phyloP scores from a whole-genome alignment of 176 grass and related monocot genomes.

The Leersia perrieri region DNA sequence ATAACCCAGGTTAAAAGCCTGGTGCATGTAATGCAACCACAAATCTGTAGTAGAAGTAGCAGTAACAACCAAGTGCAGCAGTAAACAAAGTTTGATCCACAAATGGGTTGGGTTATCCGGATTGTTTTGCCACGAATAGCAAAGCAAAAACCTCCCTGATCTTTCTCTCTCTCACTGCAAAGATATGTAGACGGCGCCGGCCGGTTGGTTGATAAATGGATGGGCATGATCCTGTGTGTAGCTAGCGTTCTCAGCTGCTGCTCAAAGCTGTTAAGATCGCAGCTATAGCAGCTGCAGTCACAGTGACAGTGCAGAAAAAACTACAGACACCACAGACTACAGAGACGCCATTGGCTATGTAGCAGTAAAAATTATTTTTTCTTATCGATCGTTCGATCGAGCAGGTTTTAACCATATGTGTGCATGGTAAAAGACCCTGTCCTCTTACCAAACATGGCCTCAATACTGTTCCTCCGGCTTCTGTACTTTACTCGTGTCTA shows the following conservation, averaged over 20 bases:
- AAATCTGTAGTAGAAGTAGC: too few relatives aligned
- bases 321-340: neutral
- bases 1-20: neutral
- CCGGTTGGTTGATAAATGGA: constrained; percentile 27
- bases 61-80: neutral
- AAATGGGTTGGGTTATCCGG: constrained; percentile 45
- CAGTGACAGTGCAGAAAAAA: neutral
- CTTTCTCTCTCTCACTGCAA: neutral
- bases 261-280: neutral
- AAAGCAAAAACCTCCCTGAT: neutral
- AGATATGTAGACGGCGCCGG: neutral
- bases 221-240: neutral
- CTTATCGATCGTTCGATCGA: too few relatives aligned
- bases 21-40: neutral
- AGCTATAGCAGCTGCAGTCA: neutral
- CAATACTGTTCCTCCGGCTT: constrained; percentile 25
- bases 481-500: neutral
- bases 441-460: constrained; percentile 30
- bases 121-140: constrained; percentile 52
- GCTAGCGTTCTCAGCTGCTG: neutral
- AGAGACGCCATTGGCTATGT: neutral
- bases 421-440: constrained; percentile 33
- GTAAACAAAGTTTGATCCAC: neutral
- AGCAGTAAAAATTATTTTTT: neutral
- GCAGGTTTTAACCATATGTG: neutral